Base-by-base conservation (phyloP, 495 filamentous ascomycete species). In the Penicillium paradoxum region DNA sequence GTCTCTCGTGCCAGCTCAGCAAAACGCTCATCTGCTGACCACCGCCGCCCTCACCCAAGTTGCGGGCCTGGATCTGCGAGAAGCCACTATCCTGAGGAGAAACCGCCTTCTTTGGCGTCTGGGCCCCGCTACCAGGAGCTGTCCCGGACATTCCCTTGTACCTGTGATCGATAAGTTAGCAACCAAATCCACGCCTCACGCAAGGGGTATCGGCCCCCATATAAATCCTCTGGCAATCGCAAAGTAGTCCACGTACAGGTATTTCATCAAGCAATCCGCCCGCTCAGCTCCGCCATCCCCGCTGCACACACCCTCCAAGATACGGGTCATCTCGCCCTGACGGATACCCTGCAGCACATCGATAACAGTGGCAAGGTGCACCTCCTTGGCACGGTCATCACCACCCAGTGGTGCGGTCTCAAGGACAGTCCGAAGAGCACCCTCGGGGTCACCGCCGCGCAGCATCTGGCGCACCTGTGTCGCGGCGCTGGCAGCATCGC, bases 1-100 rank as follows among this genome's bases (percentile, higher is more conserved):
- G 74, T 79, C 95, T 96, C 79, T 97, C 91, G 63, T 96, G 91
- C 91, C 91, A 97, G 65, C 87, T 95, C 57, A 97, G 72, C 62
- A 97, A 64, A 39, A 97, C 91, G 58, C 91, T 95, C 91, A 95
- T 95, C 40, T 85, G 87, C 59, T 89, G 83, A 42, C 90, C 88
- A 57, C 87, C 86, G 51, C 86, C 86, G 53, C 91, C 89, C 58
- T 82, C 84, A 17, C 79, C 81, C 17, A 84, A 77, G 36, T 85
- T 82, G 34, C 90, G 76, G 13, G 73, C 73, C 49, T 86, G 83
- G 56, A 91, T 80, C 70, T 96, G 91, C 57, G 87, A 88, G 73
- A 96, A 95, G 63, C 63, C 89, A 5, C 91, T 95, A 45, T 78
- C 73, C 70, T 96, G 90, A 29, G 90, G 90, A 32, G 87, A 87